These are phyloP conservation scores for Saturnispora diversa DNA, from an alignment of 805 yeast species.

Conservation along the genomic window DNA sequence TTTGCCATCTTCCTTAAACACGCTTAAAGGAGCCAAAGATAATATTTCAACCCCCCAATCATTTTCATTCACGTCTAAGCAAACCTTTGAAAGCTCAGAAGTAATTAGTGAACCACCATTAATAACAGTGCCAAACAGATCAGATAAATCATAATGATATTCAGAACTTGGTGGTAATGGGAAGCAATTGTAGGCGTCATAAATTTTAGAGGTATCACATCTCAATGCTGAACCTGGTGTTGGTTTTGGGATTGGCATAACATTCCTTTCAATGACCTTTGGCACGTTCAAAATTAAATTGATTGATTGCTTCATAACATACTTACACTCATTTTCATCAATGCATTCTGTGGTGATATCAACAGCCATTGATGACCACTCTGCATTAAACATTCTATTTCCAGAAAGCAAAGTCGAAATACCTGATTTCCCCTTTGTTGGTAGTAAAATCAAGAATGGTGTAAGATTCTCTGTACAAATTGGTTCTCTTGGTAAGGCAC, in stretches of 20 bases:
- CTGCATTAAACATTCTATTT: conserved; percentile 79
- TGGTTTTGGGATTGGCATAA: conserved; percentile 76
- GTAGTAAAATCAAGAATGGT: conserved; percentile 81
- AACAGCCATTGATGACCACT: conserved; percentile 90
- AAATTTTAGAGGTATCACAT: conserved; percentile 60
- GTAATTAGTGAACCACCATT: conserved; percentile 59
- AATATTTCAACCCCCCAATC: conserved; percentile 36
- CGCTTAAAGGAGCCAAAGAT: conserved; percentile 7
- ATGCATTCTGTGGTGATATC: conserved; percentile 59
- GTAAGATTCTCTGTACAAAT: conserved; percentile 95
- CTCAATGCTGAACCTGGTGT: conserved; percentile 56
- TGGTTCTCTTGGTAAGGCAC: conserved; percentile 90
- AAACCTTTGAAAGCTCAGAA: conserved; percentile 34
- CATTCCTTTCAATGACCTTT: conserved; percentile 53
- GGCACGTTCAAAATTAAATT: conserved; percentile 67
- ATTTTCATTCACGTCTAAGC: conserved; percentile 34
- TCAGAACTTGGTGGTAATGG: conserved; percentile 51
- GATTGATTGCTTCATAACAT: conserved; percentile 55
- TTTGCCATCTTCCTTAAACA: conserved; percentile 8
- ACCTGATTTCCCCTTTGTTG: conserved; percentile 89
- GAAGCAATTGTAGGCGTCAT: conserved; percentile 64
- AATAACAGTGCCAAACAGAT: conserved; percentile 63
- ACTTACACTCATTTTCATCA: conserved; percentile 33
- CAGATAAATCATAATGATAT: conserved; percentile 45
- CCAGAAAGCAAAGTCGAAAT: conserved; percentile 81